These are phyloP conservation scores for Fulvia fulva DNA, from an alignment of 2,329 filamentous ascomycete species.

Conservation along the genomic window DNA sequence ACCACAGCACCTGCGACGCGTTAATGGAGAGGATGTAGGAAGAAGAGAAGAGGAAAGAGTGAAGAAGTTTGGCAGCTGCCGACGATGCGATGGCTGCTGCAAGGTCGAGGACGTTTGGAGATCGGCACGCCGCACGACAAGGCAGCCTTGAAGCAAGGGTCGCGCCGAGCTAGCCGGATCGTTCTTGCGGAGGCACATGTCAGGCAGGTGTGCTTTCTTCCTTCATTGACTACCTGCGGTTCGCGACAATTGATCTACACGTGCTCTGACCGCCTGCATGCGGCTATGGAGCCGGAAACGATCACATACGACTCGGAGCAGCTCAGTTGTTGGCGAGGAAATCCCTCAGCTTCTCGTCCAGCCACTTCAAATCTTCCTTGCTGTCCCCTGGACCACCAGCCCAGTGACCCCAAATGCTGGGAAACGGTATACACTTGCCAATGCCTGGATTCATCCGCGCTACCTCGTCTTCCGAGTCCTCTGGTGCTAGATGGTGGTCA, in stretches of 20 bases:
- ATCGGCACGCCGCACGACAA: not conserved
- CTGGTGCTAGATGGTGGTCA: slow-evolving; percentile 49
- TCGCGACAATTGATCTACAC: not conserved
- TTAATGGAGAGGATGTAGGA: not conserved
- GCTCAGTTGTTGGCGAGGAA: slow-evolving; percentile 44
- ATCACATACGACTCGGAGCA: not conserved
- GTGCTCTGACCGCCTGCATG: not conserved
- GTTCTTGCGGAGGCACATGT: no score
- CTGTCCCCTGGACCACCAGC: slow-evolving; percentile 62
- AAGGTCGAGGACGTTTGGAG: not conserved
- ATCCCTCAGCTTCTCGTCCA: slow-evolving; percentile 58
- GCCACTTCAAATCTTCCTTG: slow-evolving; percentile 66
- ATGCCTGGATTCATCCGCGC: slow-evolving; percentile 56
- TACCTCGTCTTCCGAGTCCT: slow-evolving; percentile 74
- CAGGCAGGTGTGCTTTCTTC: not conserved
- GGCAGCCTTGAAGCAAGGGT: not conserved
- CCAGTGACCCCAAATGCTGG: slow-evolving; percentile 60
- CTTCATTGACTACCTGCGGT: not conserved
- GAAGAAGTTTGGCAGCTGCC: not conserved
- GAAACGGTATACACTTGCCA: slow-evolving; percentile 45
- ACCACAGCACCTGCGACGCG: not conserved
- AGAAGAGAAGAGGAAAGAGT: not conserved
- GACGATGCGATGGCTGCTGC: not conserved
- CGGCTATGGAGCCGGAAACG: no score
- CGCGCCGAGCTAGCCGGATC: no score